These are phyloP conservation scores for Elongisporangium anandrum DNA, from an alignment of 352 stramenopile genomes.

Conservation along the genomic window DNA sequence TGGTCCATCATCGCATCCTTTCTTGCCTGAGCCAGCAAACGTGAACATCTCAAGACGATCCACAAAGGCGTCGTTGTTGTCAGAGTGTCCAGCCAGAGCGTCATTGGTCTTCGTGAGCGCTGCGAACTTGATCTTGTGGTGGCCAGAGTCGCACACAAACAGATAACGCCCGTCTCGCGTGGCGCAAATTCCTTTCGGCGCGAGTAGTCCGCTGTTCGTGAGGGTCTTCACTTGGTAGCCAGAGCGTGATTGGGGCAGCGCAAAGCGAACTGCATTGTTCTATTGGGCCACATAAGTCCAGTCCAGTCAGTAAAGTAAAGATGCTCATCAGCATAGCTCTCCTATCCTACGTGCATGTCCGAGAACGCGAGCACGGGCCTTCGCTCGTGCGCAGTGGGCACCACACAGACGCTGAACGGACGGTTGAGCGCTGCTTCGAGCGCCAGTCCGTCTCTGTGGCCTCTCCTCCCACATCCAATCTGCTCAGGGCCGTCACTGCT, in stretches of 20 bases:
- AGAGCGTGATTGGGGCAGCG: conserved; percentile 4
- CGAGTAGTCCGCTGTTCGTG: conserved; percentile 25
- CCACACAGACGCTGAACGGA: conserved; percentile 25
- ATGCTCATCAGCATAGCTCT: not conserved
- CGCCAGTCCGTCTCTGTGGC: conserved; percentile 23
- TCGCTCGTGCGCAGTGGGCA: conserved; percentile 11
- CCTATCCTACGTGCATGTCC: conserved; percentile 21
- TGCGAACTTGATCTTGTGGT: conserved; percentile 49
- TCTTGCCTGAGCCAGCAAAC: conserved; percentile 39
- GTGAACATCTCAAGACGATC: conserved; percentile 25
- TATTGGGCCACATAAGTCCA: conserved; percentile 4
- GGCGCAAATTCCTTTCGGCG: conserved; percentile 35
- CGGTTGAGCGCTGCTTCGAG: conserved; percentile 26
- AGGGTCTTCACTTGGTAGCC: conserved; percentile 18
- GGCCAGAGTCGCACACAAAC: conserved; percentile 51
- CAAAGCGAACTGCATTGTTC: conserved; percentile 40
- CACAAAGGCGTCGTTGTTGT: not conserved
- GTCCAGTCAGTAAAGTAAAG: too few species aligned
- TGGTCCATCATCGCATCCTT: conserved; percentile 34
- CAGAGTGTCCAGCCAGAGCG: not conserved
- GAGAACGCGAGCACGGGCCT: conserved; percentile 22
- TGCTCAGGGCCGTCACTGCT: not conserved
- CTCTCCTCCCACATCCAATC: conserved; percentile 19
- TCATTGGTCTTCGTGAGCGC: conserved; percentile 8
- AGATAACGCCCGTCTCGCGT: conserved; percentile 35